A percentile compares a stretch with the other conserved stretches of the same genome.
phyloP scores from a whole-genome alignment of 768 basidiomycete species.

The Leccinum longicurvipes region DNA sequence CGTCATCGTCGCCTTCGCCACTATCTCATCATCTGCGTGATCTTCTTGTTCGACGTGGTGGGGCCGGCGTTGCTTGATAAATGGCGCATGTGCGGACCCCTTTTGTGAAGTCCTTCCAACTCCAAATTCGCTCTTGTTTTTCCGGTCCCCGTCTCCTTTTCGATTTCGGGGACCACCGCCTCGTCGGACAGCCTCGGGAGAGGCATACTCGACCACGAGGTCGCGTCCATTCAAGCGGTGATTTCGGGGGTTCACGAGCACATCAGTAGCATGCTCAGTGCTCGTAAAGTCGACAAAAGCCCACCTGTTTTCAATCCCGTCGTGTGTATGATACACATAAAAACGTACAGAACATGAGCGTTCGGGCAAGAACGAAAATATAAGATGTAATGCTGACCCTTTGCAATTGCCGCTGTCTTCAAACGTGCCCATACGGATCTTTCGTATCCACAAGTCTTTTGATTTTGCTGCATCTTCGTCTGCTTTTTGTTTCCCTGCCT shows the following conservation, averaged over 20 bases:
- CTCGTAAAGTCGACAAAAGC: constrained; percentile 91
- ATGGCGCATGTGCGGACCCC: not conserved
- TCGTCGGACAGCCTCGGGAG: constrained; percentile 81
- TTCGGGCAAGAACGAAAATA: not conserved
- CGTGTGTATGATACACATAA: not conserved
- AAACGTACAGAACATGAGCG: not conserved
- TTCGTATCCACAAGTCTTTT: constrained; percentile 60
- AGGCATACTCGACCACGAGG: constrained; percentile 87
- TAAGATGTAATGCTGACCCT: constrained; percentile 58
- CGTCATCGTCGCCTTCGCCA: too few relatives aligned
- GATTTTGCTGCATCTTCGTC: constrained; percentile 1
- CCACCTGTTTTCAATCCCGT: constrained; percentile 50
- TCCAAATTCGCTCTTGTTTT: constrained; percentile 4
- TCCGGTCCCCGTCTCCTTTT: constrained; percentile 23
- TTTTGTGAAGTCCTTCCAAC: constrained; percentile 8
- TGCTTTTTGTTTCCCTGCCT: constrained; percentile 22
- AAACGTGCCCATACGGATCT: constrained; percentile 92
- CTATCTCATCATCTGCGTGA: not conserved
- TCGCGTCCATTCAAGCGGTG: constrained; percentile 80
- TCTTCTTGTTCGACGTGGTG: constrained; percentile 5
- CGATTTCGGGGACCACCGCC: constrained; percentile 45
- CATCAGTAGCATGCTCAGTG: constrained; percentile 74
- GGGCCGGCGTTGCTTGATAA: constrained; percentile 4
- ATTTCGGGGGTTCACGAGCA: constrained; percentile 80
- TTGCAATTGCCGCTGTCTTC: constrained; percentile 95